Evolutionary conservation across 805 yeast genomes (phyloP), one percentile per base, ranked within the genome.

Genomic region (Cyberlindnera mississippiensis): DNA sequence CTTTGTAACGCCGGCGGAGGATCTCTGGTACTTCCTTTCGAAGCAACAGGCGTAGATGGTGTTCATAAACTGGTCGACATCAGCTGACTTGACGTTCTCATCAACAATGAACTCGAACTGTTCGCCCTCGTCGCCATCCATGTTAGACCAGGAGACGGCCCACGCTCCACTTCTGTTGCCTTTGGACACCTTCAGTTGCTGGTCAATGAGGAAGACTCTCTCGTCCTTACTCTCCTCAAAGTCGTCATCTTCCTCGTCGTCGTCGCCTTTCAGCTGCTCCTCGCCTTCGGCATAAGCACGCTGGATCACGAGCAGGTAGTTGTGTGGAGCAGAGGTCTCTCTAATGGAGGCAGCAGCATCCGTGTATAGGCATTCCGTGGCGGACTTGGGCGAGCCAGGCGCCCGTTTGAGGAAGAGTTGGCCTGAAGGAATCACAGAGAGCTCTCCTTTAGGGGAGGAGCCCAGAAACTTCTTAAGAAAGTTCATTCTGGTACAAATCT

Each of bases 41-140:
- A 76, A 91, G 52, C 81, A 77, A 55, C 96, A 86, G 43, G 75
- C 74, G 54, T 77, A 72, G 12, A 87, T 68, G 1, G 79, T 68
- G 19, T 66, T 58, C 65, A 82, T 74, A 59, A 91, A 91, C 33
- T 71, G 69, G 26, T 82, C 78, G 30, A 83, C 76, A 19, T 70
- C 76, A 13, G 66, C 45, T 12, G 55, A 50, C 8, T 77, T 67
- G n/a, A 80, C 75, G 12, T 73, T 72, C 36, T 72, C 73, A 46
- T 80, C 86, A 37, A 87, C 76, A 17, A 84, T 72, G 63, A 86
- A 90, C 62, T 89, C 95, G 61, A 83, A 88, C 48, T 71, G 66
- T 56, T 90, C 97, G 18, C 88, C 96, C 5, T 72, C 70, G 54
- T 90, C 96, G n/a, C 96, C 96, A 33, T 79, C 80, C 28, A 78